Conservation (phyloP, 2,329 filamentous ascomycete genomes). For the Bipolaris gigantea region DNA sequence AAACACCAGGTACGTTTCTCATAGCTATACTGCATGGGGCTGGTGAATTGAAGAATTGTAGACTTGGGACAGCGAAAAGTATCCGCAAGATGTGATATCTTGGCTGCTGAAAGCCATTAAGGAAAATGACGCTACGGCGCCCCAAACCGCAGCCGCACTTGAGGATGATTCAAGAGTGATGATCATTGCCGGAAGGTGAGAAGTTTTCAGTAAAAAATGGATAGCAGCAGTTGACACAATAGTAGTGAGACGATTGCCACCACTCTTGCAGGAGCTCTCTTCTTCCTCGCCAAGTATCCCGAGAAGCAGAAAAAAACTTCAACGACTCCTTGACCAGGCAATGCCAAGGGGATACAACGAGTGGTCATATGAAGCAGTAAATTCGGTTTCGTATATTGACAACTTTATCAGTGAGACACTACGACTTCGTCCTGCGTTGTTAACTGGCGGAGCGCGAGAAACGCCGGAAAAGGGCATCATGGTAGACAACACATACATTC, state of each 20-base stretch:
- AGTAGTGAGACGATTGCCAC: conserved; percentile 43
- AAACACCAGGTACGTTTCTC: conserved; percentile 34
- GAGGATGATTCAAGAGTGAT: conserved; percentile 40
- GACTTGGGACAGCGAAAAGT: conserved; percentile 27
- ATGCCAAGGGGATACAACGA: conserved; percentile 26
- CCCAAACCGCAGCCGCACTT: conserved; percentile 35
- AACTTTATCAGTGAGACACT: conserved; percentile 42
- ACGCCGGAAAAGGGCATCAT: conserved; percentile 45
- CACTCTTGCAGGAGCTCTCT: conserved; percentile 36
- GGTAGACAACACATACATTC: conserved; percentile 17
- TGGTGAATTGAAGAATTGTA: background rate
- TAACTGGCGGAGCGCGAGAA: conserved; percentile 42
- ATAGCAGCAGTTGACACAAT: background rate
- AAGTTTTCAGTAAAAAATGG: background rate
- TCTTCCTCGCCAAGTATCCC: conserved; percentile 40
- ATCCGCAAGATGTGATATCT: conserved; percentile 44
- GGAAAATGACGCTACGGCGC: conserved; percentile 42
- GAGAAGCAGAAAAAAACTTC: conserved; percentile 33
- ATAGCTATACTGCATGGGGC: background rate
- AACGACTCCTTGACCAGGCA: conserved; percentile 31
- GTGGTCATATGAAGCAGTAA: conserved; percentile 38
- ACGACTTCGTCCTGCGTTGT: conserved; percentile 45
- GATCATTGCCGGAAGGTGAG: conserved; percentile 40
- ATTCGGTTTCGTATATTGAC: conserved; percentile 35
- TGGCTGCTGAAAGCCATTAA: conserved; percentile 47